These are phyloP conservation scores for Boletus patriciae DNA, from an alignment of 768 basidiomycete species.

Conservation along the genomic window DNA sequence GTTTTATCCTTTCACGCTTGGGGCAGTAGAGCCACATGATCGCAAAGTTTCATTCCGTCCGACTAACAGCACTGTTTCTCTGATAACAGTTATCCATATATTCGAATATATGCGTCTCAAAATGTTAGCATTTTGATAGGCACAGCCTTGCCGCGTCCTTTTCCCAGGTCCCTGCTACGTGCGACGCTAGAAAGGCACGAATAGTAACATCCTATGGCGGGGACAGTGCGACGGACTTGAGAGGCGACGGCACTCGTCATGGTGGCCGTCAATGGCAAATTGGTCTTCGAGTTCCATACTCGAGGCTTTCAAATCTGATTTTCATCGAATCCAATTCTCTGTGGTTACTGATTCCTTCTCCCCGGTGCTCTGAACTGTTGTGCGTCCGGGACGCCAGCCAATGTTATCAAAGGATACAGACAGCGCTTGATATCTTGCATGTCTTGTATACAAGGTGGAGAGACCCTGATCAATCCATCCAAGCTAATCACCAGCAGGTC, in stretches of 20 bases:
- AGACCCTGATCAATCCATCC: not conserved
- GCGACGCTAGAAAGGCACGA: not conserved
- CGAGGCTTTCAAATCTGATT: not conserved
- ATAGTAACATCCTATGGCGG: not conserved
- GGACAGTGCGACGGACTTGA: not conserved
- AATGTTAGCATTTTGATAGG: slow-evolving; percentile 22
- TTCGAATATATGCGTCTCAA: slow-evolving; percentile 4
- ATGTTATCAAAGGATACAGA: not conserved
- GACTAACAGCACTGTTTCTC: not conserved
- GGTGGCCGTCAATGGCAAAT: not conserved
- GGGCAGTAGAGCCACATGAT: not conserved
- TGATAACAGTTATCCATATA: slow-evolving; percentile 17
- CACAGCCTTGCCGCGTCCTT: not conserved
- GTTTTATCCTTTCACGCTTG: no score
- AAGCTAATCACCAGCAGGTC: no score
- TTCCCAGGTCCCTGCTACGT: not conserved
- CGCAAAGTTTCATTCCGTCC: not conserved
- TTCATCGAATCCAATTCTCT: not conserved
- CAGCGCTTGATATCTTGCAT: not conserved
- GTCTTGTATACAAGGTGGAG: not conserved
- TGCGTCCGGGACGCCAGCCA: not conserved
- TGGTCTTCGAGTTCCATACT: not conserved
- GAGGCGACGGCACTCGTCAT: no score
- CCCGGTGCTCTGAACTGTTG: not conserved
- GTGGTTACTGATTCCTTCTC: not conserved